phyloP scores from a whole-genome alignment of 495 filamentous ascomycete species.

The Lepraria neglecta region DNA sequence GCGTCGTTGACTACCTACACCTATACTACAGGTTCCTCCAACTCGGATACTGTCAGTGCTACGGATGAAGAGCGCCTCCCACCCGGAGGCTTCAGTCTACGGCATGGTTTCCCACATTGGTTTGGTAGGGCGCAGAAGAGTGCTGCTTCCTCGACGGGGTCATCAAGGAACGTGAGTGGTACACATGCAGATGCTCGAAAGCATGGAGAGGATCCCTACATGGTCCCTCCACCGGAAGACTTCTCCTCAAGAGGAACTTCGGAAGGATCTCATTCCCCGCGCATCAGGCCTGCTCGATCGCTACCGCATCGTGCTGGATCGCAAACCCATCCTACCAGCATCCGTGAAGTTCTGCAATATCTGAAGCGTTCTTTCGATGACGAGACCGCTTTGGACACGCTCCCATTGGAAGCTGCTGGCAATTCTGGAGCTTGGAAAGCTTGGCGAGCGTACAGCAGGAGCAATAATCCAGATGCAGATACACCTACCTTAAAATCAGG shows the following conservation, averaged over 20 bases:
- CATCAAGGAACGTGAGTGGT: slow-evolving; percentile 38
- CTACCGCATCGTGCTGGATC: background rate
- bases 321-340: slow-evolving; percentile 30
- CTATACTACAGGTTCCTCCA: slow-evolving; percentile 68
- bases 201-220: slow-evolving; percentile 12
- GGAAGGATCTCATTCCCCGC: slow-evolving; percentile 21
- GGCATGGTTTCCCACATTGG: slow-evolving; percentile 87
- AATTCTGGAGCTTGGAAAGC: slow-evolving; percentile 88
- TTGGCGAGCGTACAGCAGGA: slow-evolving; percentile 63
- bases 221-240: slow-evolving; percentile 10
- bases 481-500: slow-evolving; percentile 11
- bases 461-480: slow-evolving; percentile 17
- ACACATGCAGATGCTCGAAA: background rate
- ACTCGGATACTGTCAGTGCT: slow-evolving; percentile 65
- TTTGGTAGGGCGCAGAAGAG: slow-evolving; percentile 51
- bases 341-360: slow-evolving; percentile 66
- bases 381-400: slow-evolving; percentile 63
- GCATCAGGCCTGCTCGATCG: slow-evolving; percentile 23
- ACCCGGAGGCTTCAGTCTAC: slow-evolving; percentile 79
- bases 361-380: slow-evolving; percentile 76
- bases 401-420: slow-evolving; percentile 74
- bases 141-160: slow-evolving; percentile 30
- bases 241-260: slow-evolving; percentile 21
- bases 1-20: slow-evolving; percentile 86
- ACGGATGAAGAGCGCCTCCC: slow-evolving; percentile 74